phyloP scores from a whole-genome alignment of 805 yeast genomes.

The Schwanniomyces occidentalis region DNA sequence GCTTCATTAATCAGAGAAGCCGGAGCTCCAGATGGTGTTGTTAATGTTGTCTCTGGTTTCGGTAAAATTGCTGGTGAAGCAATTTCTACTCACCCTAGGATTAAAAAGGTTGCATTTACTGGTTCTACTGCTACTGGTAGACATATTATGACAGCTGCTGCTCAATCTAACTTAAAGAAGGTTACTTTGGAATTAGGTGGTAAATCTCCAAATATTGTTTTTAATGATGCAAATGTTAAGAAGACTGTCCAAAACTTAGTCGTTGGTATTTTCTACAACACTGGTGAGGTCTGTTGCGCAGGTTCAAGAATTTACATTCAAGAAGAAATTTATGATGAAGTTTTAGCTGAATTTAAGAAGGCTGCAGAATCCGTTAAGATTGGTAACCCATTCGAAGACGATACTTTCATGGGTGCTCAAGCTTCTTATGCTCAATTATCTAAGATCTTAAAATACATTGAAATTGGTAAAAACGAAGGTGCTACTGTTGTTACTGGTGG shows the following conservation, averaged over 20 bases:
- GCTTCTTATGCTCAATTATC: slow-evolving; percentile 78
- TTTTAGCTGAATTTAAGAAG: slow-evolving; percentile 59
- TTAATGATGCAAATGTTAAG: slow-evolving; percentile 80
- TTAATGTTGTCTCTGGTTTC: slow-evolving; percentile 83
- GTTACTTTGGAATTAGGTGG: slow-evolving; percentile 96
- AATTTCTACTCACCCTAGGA: slow-evolving; percentile 71
- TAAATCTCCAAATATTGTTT: slow-evolving; percentile 89
- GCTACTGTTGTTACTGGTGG: slow-evolving; percentile 85
- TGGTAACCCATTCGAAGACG: slow-evolving; percentile 83
- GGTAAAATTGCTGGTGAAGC: slow-evolving; percentile 86
- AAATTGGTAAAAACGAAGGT: slow-evolving; percentile 80
- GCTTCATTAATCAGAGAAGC: slow-evolving; percentile 72
- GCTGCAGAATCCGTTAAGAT: slow-evolving; percentile 60
- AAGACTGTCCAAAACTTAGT: slow-evolving; percentile 75
- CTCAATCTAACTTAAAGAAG: slow-evolving; percentile 78
- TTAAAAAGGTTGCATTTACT: slow-evolving; percentile 91
- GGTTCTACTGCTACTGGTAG: slow-evolving; percentile 94
- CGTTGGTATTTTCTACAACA: slow-evolving; percentile 85
- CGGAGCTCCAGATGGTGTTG: slow-evolving; percentile 89
- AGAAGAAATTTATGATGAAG: slow-evolving; percentile 77
- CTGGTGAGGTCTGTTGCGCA: slow-evolving; percentile 96
- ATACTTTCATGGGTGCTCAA: slow-evolving; percentile 88
- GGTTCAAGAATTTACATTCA: slow-evolving; percentile 91
- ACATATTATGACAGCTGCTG: slow-evolving; percentile 75
- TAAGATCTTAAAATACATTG: slow-evolving; percentile 74